Conservation (phyloP, 106 monocot genomes). For the Platanthera guangdongensis region DNA sequence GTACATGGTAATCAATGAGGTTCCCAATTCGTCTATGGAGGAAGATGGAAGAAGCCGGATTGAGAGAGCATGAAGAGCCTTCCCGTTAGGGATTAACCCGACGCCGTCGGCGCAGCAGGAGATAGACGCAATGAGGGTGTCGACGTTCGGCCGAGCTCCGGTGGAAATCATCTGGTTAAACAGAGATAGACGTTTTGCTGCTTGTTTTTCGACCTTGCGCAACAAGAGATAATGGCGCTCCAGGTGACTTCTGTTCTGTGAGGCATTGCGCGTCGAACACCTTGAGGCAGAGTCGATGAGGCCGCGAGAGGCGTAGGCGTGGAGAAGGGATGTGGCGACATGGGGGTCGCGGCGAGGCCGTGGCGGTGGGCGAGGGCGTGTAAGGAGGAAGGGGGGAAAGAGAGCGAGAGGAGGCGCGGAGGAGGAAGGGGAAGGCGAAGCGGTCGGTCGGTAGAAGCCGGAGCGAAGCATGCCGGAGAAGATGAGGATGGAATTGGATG, state of each 20-base stretch:
- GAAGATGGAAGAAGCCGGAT: neutral
- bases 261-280: slow-evolving; percentile 31
- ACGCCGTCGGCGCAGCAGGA: slow-evolving; percentile 27
- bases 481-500: slow-evolving; percentile 2
- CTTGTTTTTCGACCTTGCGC: slow-evolving; percentile 4
- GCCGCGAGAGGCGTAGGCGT: slow-evolving; percentile 25
- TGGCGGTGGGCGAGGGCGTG: slow-evolving; percentile 9
- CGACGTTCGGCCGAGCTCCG: slow-evolving; percentile 22
- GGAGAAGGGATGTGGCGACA: slow-evolving; percentile 28
- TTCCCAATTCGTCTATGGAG: slow-evolving; percentile 14
- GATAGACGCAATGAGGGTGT: slow-evolving; percentile 26
- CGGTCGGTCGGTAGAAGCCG: slow-evolving; percentile 23
- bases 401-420: slow-evolving; percentile 21
- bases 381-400: neutral
- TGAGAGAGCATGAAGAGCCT: slow-evolving; percentile 9
- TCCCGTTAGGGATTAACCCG: slow-evolving; percentile 13
- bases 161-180: slow-evolving; percentile 16
- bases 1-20: slow-evolving; percentile 39
- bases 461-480: slow-evolving; percentile 15
- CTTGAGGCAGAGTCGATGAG: slow-evolving; percentile 16
- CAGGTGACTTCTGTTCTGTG: slow-evolving; percentile 26
- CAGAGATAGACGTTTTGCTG: slow-evolving; percentile 9
- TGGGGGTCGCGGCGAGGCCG: slow-evolving; percentile 14
- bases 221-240: slow-evolving; percentile 36
- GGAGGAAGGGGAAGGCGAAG: slow-evolving; percentile 29